These are phyloP conservation scores for Olyra latifolia DNA, from an alignment of 176 grass and related monocot species.

Conservation along the genomic window DNA sequence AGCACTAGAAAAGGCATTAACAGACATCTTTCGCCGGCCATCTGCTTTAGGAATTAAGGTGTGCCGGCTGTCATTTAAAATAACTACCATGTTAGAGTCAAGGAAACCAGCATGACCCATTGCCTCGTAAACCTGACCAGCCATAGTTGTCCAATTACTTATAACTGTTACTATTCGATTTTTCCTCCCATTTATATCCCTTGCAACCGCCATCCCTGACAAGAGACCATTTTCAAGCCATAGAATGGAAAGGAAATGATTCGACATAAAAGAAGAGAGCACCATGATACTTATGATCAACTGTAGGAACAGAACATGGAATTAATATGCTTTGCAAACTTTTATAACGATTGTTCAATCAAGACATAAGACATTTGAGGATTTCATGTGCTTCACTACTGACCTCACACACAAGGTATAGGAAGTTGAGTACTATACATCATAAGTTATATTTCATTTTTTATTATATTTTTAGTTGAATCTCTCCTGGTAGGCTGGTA, in stretches of 20 bases:
- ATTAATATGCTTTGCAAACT: slow-evolving; percentile 18
- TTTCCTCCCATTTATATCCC: slow-evolving; percentile 73
- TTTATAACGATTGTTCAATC: slow-evolving; percentile 18
- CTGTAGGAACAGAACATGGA: background rate
- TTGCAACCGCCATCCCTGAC: slow-evolving; percentile 75
- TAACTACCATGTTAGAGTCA: slow-evolving; percentile 82
- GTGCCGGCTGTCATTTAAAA: slow-evolving; percentile 70
- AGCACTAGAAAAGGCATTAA: slow-evolving; percentile 74
- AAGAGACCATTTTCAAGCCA: slow-evolving; percentile 33
- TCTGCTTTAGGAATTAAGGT: slow-evolving; percentile 55
- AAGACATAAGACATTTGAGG: background rate
- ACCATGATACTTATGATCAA: background rate
- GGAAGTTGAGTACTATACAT: background rate
- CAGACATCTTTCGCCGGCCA: slow-evolving; percentile 47
- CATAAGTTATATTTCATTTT: background rate
- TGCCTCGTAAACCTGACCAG: slow-evolving; percentile 78
- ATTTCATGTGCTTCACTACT: background rate
- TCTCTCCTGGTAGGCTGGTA: background rate
- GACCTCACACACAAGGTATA: slow-evolving; percentile 7
- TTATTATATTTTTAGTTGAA: background rate
- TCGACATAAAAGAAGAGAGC: slow-evolving; percentile 16
- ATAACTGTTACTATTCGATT: slow-evolving; percentile 68
- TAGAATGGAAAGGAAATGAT: slow-evolving; percentile 20
- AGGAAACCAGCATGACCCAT: slow-evolving; percentile 78
- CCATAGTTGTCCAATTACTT: slow-evolving; percentile 84